Evolutionary conservation across 257 asterid species (phyloP), one percentile per base, ranked within the genome.

Genomic region (Solanum phureja): DNA sequence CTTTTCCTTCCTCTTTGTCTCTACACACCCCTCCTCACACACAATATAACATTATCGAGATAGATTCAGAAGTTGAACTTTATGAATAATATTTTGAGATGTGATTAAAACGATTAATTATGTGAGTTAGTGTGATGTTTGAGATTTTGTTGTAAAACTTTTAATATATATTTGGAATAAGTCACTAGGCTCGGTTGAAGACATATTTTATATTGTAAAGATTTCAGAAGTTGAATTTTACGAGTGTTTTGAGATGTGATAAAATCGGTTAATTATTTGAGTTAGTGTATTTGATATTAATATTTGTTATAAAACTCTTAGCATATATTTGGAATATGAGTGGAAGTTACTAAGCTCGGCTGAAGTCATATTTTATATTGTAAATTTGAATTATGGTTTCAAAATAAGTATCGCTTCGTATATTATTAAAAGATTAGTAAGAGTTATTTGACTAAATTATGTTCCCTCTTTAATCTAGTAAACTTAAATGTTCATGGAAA

Each of bases 1-100:
- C 24, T 62, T 84, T 79, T 83, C 87, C 77, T 72, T 85, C 91
- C 92, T 18, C 88, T 84, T 84, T 33, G 68, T 11, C 33, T 21
- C 84, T 13, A 13, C 14, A 29, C 31, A 8, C 27, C 16, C 29
- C 31, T 23, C 83, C 21, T 7, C 33, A 11, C 33, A 3, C 10
- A 11, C 9, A 35, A 34, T 2, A 37, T 72, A 5, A 11, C 6
- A 35, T 73, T 58, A 58, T 31, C 29, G 52, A 11, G 16, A 5
- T 11, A 75, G 11, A 75, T 38, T 5, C 7, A 75, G 3, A 37
- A 38, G 8, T 75, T 6, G 2, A 73, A 73, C 0, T 73, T 72
- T 73, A 34, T 73, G 2, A 34, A 1, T 29, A 24, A 0, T 13
- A 0, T 27, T 16, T 71, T 2, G 1, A 33, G 0, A 71, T 33